These are phyloP conservation scores for Claviceps sp. DNA, from an alignment of 2,329 filamentous ascomycete genomes.

Conservation along the genomic window DNA sequence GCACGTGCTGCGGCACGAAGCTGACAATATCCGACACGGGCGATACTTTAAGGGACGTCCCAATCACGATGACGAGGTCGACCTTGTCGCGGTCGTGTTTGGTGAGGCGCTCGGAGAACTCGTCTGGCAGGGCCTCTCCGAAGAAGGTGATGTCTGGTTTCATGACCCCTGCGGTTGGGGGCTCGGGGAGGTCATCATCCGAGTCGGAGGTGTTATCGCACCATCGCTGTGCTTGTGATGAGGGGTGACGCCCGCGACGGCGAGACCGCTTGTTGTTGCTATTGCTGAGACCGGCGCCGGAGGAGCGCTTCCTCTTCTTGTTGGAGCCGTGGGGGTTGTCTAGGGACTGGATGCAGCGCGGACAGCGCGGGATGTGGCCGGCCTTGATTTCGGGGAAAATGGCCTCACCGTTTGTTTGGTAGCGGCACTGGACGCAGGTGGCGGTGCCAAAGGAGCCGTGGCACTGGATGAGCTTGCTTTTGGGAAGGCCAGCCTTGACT, in stretches of 20 bases:
- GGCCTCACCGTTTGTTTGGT: conserved; percentile 57
- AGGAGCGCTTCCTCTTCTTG: conserved; percentile 30
- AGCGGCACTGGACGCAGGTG: conserved; percentile 69
- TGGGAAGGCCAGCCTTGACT: conserved; percentile 65
- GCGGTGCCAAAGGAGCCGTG: conserved; percentile 94
- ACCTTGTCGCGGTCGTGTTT: conserved; percentile 66
- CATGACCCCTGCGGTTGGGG: conserved; percentile 67
- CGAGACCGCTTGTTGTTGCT: too few relatives aligned
- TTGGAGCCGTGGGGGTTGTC: conserved; percentile 13
- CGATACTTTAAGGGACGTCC: conserved; percentile 88
- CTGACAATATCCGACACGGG: conserved; percentile 87
- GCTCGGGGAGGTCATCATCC: conserved; percentile 43
- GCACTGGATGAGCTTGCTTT: conserved; percentile 82
- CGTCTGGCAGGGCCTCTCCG: conserved; percentile 74
- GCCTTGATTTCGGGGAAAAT: conserved; percentile 71
- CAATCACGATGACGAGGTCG: conserved; percentile 90
- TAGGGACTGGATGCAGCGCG: conserved; percentile 49
- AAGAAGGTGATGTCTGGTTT: conserved; percentile 98
- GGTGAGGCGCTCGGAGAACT: conserved; percentile 71
- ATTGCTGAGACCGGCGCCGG: conserved; percentile 17
- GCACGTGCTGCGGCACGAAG: conserved; percentile 63
- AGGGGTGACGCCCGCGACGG: too few relatives aligned
- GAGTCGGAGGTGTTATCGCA: conserved; percentile 28
- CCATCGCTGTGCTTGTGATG: conserved; percentile 11
- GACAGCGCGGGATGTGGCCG: conserved; percentile 65